Conservation (phyloP, 176 grass and related monocot genomes). For the Poa pratensis region DNA sequence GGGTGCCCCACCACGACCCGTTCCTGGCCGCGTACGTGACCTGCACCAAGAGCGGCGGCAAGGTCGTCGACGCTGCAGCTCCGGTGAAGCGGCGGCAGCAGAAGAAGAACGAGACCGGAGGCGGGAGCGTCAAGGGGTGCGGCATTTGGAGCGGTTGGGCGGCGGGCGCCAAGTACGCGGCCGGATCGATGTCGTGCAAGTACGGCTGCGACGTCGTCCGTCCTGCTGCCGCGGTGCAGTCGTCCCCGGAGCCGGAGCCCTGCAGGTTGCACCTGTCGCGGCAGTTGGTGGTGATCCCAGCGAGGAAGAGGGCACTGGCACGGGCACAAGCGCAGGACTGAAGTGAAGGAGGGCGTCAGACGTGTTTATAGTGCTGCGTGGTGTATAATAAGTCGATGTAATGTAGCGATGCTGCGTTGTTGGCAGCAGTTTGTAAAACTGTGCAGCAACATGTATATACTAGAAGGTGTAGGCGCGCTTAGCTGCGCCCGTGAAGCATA, state of each 20-base stretch:
- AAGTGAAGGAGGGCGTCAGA: neutral
- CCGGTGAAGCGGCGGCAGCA: neutral
- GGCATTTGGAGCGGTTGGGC: conserved; percentile 45
- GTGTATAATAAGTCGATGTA: neutral
- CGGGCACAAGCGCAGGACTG: conserved; percentile 21
- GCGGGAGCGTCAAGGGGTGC: neutral
- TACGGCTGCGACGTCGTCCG: conserved; percentile 14
- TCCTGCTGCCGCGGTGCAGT: neutral
- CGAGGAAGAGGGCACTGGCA: conserved; percentile 19
- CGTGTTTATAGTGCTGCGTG: neutral
- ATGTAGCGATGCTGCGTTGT: neutral
- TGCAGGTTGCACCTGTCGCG: conserved; percentile 43
- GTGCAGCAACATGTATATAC: neutral
- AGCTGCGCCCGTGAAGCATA: no score
- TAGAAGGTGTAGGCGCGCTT: no score
- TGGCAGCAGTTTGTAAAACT: neutral
- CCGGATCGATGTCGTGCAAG: conserved; percentile 42
- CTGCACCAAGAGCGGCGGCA: conserved; percentile 32
- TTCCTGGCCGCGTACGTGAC: conserved; percentile 59
- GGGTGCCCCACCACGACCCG: conserved; percentile 23
- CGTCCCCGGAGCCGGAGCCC: neutral
- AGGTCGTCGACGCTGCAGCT: neutral
- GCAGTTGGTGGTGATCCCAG: conserved; percentile 43
- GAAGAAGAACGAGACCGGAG: neutral
- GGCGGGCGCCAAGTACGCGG: conserved; percentile 35